phyloP scores from a whole-genome alignment of 148 eudicot species.

The Spergularia bocconei region DNA sequence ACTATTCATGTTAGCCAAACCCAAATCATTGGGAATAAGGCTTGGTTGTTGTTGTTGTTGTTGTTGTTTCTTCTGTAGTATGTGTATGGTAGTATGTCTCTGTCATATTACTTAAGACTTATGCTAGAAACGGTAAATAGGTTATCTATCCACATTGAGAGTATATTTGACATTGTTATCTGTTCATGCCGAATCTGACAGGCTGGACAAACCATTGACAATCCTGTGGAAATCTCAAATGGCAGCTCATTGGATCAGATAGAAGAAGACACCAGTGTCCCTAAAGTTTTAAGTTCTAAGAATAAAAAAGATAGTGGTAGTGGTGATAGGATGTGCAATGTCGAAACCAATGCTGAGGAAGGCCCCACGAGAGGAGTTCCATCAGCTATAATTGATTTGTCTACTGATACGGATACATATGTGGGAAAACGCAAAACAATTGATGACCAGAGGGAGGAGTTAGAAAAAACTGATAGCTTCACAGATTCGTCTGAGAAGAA shows the following conservation, averaged over 20 bases:
- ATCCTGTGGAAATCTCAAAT: constrained; percentile 32
- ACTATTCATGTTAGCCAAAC: too few relatives aligned
- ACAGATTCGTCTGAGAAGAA: constrained; percentile 38
- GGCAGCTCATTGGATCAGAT: constrained; percentile 16
- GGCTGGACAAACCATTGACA: constrained; percentile 25
- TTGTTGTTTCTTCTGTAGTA: too few relatives aligned
- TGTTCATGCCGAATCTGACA: constrained; percentile 1
- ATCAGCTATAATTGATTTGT: constrained; percentile 14
- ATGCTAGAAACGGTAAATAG: too few relatives aligned
- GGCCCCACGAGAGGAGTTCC: neutral
- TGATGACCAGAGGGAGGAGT: constrained; percentile 25
- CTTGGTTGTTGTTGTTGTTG: too few relatives aligned
- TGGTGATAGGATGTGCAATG: constrained; percentile 8
- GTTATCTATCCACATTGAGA: neutral
- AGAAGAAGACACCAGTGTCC: constrained; percentile 23
- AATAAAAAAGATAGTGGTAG: constrained; percentile 11
- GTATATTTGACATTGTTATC: neutral
- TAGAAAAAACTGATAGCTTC: constrained; percentile 26
- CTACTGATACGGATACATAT: constrained; percentile 26
- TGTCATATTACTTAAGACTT: too few relatives aligned
- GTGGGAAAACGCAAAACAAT: constrained; percentile 34
- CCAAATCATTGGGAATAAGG: too few relatives aligned
- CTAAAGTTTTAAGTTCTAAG: neutral
- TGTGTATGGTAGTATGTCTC: too few relatives aligned
- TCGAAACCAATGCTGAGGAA: constrained; percentile 12